phyloP scores from a whole-genome alignment of 2,329 filamentous ascomycete genomes.

The Talaromyces sp. region DNA sequence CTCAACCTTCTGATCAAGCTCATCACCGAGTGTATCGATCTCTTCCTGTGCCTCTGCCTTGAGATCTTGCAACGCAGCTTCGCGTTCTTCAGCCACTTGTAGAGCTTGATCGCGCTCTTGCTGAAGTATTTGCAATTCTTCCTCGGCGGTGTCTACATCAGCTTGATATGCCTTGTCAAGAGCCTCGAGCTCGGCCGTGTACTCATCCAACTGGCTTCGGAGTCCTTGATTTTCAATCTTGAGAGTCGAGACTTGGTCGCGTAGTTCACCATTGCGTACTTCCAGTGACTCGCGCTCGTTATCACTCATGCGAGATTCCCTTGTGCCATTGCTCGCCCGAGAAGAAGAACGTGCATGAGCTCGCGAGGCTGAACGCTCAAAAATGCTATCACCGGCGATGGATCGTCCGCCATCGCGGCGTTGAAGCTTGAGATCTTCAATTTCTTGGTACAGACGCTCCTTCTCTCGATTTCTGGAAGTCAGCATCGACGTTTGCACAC shows the following conservation, averaged over 20 bases:
- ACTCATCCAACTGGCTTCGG: conserved; percentile 75
- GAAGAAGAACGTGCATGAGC: conserved; percentile 73
- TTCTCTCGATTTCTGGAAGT: conserved; percentile 94
- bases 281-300: conserved; percentile 82
- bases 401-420: conserved; percentile 61
- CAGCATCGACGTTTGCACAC: conserved; percentile 95
- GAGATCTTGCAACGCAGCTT: conserved; percentile 50
- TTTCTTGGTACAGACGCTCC: conserved; percentile 91
- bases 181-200: conserved; percentile 73
- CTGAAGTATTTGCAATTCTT: conserved; percentile 75
- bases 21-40: conserved; percentile 56
- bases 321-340: conserved; percentile 65
- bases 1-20: conserved; percentile 68
- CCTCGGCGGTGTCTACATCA: conserved; percentile 73
- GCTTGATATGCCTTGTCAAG: conserved; percentile 71
- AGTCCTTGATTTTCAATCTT: conserved; percentile 89
- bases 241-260: conserved; percentile 80
- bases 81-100: conserved; percentile 65
- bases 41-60: conserved; percentile 59
- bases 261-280: conserved; percentile 73
- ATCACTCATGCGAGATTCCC: conserved; percentile 65
- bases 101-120: conserved; percentile 83
- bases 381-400: conserved; percentile 76
- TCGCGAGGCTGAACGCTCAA: conserved; percentile 90
- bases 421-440: conserved; percentile 90